These are phyloP conservation scores for Phytophthora litchii DNA, from an alignment of 352 stramenopile species.

Conservation along the genomic window DNA sequence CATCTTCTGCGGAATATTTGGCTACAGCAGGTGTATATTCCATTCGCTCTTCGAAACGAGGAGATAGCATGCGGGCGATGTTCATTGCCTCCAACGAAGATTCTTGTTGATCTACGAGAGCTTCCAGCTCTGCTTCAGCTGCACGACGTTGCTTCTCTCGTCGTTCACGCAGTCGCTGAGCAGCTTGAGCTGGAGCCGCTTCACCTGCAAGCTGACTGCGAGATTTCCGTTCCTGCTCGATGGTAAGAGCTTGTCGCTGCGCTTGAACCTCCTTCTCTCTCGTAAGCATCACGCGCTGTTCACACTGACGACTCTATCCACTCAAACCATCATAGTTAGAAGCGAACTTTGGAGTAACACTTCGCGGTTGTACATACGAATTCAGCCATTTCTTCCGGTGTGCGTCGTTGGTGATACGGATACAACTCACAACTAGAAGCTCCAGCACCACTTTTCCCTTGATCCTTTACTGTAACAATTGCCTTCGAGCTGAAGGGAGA, in stretches of 20 bases:
- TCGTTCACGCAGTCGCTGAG: slow-evolving; percentile 51
- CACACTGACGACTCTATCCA: slow-evolving; percentile 50
- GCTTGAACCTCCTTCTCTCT: slow-evolving; percentile 43
- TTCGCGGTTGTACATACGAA: slow-evolving; percentile 36
- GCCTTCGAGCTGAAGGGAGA: slow-evolving; percentile 1
- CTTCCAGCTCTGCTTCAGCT: slow-evolving; percentile 61
- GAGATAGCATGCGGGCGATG: slow-evolving; percentile 79
- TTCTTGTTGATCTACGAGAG: slow-evolving; percentile 70
- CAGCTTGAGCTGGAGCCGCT: slow-evolving; percentile 46
- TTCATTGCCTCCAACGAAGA: slow-evolving; percentile 85
- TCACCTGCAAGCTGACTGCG: slow-evolving; percentile 39
- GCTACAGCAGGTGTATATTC: slow-evolving; percentile 52
- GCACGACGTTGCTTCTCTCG: slow-evolving; percentile 49
- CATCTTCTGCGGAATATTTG: slow-evolving; percentile 61
- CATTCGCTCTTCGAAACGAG: slow-evolving; percentile 69
- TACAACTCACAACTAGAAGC: slow-evolving; percentile 12
- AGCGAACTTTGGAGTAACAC: no score
- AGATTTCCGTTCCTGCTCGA: slow-evolving; percentile 39
- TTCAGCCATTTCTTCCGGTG: slow-evolving; percentile 30
- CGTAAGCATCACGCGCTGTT: slow-evolving; percentile 51
- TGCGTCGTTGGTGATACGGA: slow-evolving; percentile 14
- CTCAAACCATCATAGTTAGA: no score
- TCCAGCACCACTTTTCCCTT: neutral
- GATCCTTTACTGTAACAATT: slow-evolving; percentile 6
- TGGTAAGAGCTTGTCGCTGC: slow-evolving; percentile 27